These are phyloP conservation scores for Tieghemostelium lacteum DNA, from an alignment of 78 protist genomes.

Conservation along the genomic window DNA sequence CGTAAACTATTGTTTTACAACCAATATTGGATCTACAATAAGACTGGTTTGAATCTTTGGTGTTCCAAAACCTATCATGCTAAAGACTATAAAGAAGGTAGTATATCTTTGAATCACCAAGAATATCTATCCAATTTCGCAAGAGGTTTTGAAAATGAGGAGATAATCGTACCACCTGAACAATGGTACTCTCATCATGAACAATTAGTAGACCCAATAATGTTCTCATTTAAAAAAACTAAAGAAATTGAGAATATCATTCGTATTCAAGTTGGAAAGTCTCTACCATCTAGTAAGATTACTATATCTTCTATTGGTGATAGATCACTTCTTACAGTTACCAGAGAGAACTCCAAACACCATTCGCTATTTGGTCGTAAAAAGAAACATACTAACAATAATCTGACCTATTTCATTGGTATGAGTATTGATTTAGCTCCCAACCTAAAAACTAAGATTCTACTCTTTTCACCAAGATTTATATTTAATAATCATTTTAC, in stretches of 20 bases:
- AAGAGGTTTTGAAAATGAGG: neutral
- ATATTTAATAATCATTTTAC: constrained; percentile 31
- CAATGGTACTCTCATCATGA: constrained; percentile 49
- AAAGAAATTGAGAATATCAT: constrained; percentile 52
- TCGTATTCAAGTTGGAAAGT: constrained; percentile 29
- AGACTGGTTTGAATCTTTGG: constrained; percentile 43
- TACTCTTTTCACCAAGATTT: constrained; percentile 52
- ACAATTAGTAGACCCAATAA: constrained; percentile 24
- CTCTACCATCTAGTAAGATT: constrained; percentile 38
- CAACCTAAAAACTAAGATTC: constrained; percentile 39
- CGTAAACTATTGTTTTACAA: constrained; percentile 39
- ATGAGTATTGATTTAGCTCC: constrained; percentile 45
- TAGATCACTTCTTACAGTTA: constrained; percentile 1
- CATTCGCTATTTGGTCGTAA: neutral
- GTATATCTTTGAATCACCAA: constrained; percentile 11
- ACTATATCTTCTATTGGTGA: constrained; percentile 68
- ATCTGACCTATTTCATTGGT: constrained; percentile 14
- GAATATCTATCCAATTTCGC: neutral
- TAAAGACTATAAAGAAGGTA: constrained; percentile 25
- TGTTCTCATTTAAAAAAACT: constrained; percentile 38
- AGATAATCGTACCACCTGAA: neutral
- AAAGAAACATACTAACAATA: neutral
- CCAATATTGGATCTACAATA: constrained; percentile 72
- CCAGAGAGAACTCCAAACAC: neutral
- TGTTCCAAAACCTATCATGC: constrained; percentile 47